These are phyloP conservation scores for Nicotiana tomentosiformis DNA, from an alignment of 257 asterid species.

Conservation along the genomic window DNA sequence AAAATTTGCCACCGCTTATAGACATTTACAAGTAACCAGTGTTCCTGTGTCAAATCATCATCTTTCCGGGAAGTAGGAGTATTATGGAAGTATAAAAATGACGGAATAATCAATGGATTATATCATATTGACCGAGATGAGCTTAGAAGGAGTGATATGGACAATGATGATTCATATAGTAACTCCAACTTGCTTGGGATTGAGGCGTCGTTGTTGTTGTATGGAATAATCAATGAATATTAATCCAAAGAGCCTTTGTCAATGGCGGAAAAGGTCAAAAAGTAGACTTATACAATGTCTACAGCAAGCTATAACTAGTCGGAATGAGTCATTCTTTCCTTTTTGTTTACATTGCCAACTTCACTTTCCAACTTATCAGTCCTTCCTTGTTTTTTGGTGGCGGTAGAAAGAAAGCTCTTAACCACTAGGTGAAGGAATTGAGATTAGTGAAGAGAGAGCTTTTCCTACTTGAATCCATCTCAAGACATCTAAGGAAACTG, in stretches of 20 bases:
- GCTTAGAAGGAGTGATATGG: too few species aligned
- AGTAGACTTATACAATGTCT: neutral
- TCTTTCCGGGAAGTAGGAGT: neutral
- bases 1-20: neutral
- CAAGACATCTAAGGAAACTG: too few species aligned
- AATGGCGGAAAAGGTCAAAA: neutral
- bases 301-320: neutral
- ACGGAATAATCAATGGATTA: neutral
- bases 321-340: neutral
- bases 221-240: neutral
- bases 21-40: neutral
- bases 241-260: neutral
- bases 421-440: neutral
- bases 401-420: neutral
- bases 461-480: neutral
- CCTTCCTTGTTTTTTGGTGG: neutral
- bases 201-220: too few species aligned
- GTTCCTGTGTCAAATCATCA: neutral
- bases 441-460: neutral
- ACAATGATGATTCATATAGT: too few species aligned
- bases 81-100: neutral
- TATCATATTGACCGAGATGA: too few species aligned
- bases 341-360: neutral
- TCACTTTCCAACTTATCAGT: neutral
- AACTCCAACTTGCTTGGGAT: too few species aligned